These are phyloP conservation scores for Globisporangium nunn DNA, from an alignment of 352 stramenopile species.

Conservation along the genomic window DNA sequence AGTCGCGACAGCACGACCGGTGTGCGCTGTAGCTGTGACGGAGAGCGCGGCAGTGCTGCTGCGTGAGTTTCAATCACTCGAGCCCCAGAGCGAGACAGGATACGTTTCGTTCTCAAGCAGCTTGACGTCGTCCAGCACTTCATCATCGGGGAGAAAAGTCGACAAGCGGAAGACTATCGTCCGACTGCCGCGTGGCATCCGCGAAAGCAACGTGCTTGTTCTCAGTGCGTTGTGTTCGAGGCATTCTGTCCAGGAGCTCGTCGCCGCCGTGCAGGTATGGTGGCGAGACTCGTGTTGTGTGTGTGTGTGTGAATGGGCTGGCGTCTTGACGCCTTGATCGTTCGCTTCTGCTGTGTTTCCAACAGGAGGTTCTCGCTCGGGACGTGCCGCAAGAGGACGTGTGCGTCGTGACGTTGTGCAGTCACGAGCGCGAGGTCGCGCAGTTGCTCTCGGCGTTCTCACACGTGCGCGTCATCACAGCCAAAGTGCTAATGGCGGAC, in stretches of 20 bases:
- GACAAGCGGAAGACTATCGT: constrained; percentile 3
- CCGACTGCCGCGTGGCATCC: constrained; percentile 35
- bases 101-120: constrained; percentile 9
- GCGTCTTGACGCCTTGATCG: background rate
- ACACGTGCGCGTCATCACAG: constrained; percentile 2
- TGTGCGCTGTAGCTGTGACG: constrained; percentile 24
- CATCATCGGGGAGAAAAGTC: constrained; percentile 1
- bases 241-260: constrained; percentile 1
- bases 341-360: background rate
- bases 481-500: background rate
- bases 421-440: constrained; percentile 4
- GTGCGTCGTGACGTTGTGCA: constrained; percentile 4
- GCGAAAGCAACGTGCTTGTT: constrained; percentile 2
- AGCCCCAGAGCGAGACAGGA: constrained; percentile 14
- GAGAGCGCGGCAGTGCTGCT: constrained; percentile 13
- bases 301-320: background rate
- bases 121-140: constrained; percentile 1
- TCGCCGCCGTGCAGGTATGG: background rate
- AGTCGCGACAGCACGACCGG: constrained; percentile 21
- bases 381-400: background rate
- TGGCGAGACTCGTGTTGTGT: too few species aligned
- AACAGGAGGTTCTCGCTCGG: background rate
- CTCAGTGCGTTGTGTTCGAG: constrained; percentile 1
- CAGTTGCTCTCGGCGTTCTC: background rate
- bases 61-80: constrained; percentile 19